phyloP scores from a whole-genome alignment of 2,329 filamentous ascomycete genomes.

The Aspergillus chevalieri region DNA sequence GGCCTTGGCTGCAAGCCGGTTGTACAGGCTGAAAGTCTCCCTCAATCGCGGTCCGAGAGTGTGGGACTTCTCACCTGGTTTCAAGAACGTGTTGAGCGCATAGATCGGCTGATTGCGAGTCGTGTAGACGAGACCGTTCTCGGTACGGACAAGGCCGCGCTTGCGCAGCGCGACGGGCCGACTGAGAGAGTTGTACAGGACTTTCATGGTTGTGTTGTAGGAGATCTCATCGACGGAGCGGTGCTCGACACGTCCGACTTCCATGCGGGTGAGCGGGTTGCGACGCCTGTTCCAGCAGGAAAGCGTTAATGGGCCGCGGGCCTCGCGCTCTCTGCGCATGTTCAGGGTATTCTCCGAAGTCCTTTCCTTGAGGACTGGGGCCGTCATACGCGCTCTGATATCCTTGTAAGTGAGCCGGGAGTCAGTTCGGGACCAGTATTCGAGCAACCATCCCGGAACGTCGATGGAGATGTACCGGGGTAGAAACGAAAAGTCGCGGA shows the following conservation, averaged over 20 bases:
- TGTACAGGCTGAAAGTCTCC: constrained; percentile 11
- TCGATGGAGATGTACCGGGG: constrained; percentile 23
- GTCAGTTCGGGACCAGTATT: constrained; percentile 26
- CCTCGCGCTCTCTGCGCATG: constrained; percentile 22
- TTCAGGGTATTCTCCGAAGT: constrained; percentile 18
- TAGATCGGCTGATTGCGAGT: constrained; percentile 3
- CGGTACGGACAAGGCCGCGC: constrained; percentile 7
- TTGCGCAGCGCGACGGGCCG: constrained; percentile 11
- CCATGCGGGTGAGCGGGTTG: constrained; percentile 11
- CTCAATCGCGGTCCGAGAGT: constrained; percentile 9
- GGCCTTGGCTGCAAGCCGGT: constrained; percentile 11
- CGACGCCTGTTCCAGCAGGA: constrained; percentile 22
- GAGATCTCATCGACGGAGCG: constrained; percentile 17
- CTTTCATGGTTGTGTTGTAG: constrained; percentile 22
- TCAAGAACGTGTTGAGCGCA: constrained; percentile 15
- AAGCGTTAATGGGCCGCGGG: constrained; percentile 17
- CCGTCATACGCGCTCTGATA: constrained; percentile 25
- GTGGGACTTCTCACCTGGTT: constrained; percentile 4
- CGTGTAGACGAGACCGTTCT: background rate
- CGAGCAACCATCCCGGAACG: constrained; percentile 22
- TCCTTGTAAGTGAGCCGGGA: constrained; percentile 21
- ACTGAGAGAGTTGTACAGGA: constrained; percentile 7
- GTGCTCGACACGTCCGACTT: constrained; percentile 22
- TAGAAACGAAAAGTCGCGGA: constrained; percentile 21
- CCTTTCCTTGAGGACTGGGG: constrained; percentile 8